Base-by-base conservation (phyloP, 495 filamentous ascomycete species). In the Parachaetomium inaequale region DNA sequence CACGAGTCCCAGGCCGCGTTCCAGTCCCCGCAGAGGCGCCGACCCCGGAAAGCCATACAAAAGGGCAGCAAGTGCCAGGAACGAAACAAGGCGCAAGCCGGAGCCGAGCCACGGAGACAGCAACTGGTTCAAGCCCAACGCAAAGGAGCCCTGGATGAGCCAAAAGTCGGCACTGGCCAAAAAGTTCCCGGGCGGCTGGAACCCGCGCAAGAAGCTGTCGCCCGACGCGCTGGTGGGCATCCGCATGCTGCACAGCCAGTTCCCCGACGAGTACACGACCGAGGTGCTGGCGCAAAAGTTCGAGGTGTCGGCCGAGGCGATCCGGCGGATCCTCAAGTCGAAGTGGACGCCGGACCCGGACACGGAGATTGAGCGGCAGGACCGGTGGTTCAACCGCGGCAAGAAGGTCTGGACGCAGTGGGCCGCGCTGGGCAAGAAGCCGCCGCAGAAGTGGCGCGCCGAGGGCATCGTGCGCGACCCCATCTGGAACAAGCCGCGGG, bases 181-280 rank as follows among this genome's bases (percentile, higher is more conserved):
- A 58, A 74, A 97, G 69, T 96, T 97, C 66, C 81, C 84, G 1
- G 75, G 81, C 7, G 85, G 87, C 7, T 98, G 93, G 92, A 77
- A 80, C 43, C 92, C 94, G 25, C 79, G 79, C 28, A 98, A 95
- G 75, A 86, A 85, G 59, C 84, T 98, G 2, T 98, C 94, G 0
- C 94, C 93, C 0, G 93, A 96, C 72, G 90, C 93, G 12, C 70
- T 96, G 12, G 88, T 92, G 17, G 92, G 91, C 29, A 96, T 98
- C 60, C 86, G 90, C 21, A 84, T 87, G 31, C 78, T 98, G 25
- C 84, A 96, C 70, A 74, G 80, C 3, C 83, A 90, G 63, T 85
- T 89, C 49, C 92, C 94, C 0, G 81, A 88, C 1, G 74, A 78
- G 53, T 96, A 90, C 77, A 87, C 88, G 21, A 95, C 90, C 1